Base-by-base conservation (phyloP, 2,329 filamentous ascomycete species). In the Stenocarpella maydis region DNA sequence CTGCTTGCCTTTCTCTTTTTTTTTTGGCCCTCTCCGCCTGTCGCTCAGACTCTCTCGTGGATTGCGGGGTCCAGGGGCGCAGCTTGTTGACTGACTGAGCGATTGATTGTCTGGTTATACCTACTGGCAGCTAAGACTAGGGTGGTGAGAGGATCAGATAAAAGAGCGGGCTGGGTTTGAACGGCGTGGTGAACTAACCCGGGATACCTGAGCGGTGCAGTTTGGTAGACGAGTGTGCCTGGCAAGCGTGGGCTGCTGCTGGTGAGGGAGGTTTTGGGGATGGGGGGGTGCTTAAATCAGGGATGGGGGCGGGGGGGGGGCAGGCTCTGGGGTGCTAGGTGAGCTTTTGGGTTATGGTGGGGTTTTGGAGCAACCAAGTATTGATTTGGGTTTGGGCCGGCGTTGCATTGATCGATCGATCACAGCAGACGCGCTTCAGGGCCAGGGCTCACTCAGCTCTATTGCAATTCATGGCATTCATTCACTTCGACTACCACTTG, bases 1-100 rank as follows among this genome's bases (percentile, higher is more conserved):
- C 75, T 72, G 67, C 47, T 49, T 63, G 58, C 58, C 58, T 63
- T 63, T 19, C 49, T n/a, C n/a, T n/a, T n/a, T n/a, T n/a, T n/a
- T n/a, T n/a, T n/a, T n/a, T n/a, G n/a, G n/a, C n/a, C n/a, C n/a
- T n/a, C n/a, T 49, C 58, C 43, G 43, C 41, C 58, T 55, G 52
- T 67, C 54, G 52, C 65, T 67, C 43, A 54, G 49, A 55, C 41
- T 67, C 43, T 41, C 43, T 63, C 58, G 58, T 37, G 65, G 53
- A 58, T 50, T 67, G 65, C 64, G 43, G 65, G 52, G 52, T 67
- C 41, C 52, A 47, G 28, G 52, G 24, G 52, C 21, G 34, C n/a
- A 24, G 53, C 4, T 34, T 34, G 52, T 10, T 49, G 52, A 37
- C 26, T 26, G 64, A 28, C 6, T 34, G 63, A 39, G 15, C n/a